Conservation (phyloP, 768 basidiomycete genomes). For the Vararia minispora region DNA sequence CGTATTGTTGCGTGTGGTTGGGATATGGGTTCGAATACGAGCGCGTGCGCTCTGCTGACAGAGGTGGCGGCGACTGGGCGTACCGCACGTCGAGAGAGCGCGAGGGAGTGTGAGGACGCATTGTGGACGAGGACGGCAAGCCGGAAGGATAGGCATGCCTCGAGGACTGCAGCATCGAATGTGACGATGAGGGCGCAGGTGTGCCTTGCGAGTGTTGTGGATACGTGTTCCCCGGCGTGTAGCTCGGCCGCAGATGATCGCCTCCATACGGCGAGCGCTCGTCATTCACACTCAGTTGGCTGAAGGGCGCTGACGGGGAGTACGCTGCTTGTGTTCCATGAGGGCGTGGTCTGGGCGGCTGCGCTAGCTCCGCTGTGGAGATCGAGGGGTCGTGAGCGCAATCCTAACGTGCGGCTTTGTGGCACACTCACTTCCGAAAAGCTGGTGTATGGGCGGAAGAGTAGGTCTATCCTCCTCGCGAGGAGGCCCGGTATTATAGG, state of each 20-base stretch:
- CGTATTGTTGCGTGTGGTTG: too few relatives aligned
- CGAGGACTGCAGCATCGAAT: background rate
- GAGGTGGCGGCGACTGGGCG: too few relatives aligned
- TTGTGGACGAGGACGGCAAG: background rate
- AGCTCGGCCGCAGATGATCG: slow-evolving; percentile 3
- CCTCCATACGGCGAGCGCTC: slow-evolving; percentile 4
- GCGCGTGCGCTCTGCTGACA: too few relatives aligned
- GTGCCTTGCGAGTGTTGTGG: slow-evolving; percentile 4
- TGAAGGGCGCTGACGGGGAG: slow-evolving; percentile 7
- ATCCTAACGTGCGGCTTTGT: too few relatives aligned
- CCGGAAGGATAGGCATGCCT: slow-evolving; percentile 4
- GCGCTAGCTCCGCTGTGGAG: slow-evolving; percentile 11
- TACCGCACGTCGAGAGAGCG: too few relatives aligned
- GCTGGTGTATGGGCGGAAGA: slow-evolving; percentile 13
- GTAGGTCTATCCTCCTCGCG: slow-evolving; percentile 13
- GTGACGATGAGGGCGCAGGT: slow-evolving; percentile 4
- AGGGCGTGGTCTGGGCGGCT: slow-evolving; percentile 7
- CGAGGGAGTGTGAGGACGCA: too few relatives aligned
- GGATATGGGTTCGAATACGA: too few relatives aligned
- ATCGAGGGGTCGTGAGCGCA: background rate
- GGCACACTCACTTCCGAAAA: slow-evolving; percentile 10
- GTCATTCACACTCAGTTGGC: slow-evolving; percentile 4
- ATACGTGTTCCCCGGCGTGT: slow-evolving; percentile 1
- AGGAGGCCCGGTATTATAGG: slow-evolving; percentile 8
- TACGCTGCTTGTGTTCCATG: slow-evolving; percentile 1